These are phyloP conservation scores for Albugo candida DNA, from an alignment of 352 stramenopile species.

Conservation along the genomic window DNA sequence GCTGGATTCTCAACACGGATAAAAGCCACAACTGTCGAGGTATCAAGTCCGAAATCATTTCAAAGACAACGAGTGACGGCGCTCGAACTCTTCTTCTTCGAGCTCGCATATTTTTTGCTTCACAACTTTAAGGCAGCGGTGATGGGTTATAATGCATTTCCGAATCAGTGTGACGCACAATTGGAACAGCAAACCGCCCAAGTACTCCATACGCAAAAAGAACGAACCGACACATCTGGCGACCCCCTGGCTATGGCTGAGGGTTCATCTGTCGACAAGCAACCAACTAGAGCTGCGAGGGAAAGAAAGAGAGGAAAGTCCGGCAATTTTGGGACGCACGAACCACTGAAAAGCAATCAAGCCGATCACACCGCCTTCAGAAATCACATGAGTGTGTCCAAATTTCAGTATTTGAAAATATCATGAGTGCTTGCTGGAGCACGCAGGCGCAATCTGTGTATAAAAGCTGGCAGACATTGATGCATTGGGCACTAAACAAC, in stretches of 20 bases:
- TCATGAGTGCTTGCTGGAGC: too few species aligned
- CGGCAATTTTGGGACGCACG: too few species aligned
- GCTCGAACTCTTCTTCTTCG: conserved; percentile 27
- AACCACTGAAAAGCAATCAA: too few species aligned
- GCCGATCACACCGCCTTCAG: too few species aligned
- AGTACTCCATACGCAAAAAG: conserved; percentile 10
- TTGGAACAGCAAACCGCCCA: conserved; percentile 38
- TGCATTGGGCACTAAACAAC: too few species aligned
- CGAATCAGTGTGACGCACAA: conserved; percentile 61
- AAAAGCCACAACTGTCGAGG: conserved; percentile 2
- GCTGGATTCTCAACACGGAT: neutral
- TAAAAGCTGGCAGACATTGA: too few species aligned
- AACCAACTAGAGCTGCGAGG: conserved; percentile 13
- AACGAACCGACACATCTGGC: neutral
- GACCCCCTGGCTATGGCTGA: neutral
- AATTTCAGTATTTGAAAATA: too few species aligned
- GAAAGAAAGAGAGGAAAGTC: conserved; percentile 49
- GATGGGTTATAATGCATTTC: conserved; percentile 29
- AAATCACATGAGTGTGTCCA: too few species aligned
- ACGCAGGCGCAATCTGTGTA: too few species aligned
- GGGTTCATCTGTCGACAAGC: neutral
- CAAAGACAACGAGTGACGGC: conserved; percentile 27
- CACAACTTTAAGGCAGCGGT: conserved; percentile 41
- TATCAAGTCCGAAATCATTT: conserved; percentile 7
- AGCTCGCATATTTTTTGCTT: conserved; percentile 21